phyloP scores from a whole-genome alignment of 768 basidiomycete genomes.

The Tylopilus sp. region DNA sequence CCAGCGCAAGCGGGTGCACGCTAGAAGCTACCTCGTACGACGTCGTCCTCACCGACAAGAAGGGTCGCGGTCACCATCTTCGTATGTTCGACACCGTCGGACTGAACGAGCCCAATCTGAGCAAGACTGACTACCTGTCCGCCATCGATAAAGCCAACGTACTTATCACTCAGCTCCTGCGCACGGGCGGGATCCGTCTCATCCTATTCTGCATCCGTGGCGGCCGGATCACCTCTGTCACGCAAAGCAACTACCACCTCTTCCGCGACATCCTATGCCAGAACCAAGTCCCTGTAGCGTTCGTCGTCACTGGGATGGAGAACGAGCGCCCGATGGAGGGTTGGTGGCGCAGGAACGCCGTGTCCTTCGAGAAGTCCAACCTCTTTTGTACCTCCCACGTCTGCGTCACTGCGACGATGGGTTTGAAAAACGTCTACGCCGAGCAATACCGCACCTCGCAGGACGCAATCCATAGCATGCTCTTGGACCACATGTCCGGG shows the following conservation, averaged over 20 bases:
- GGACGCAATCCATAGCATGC: conserved; percentile 19
- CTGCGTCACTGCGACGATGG: conserved; percentile 36
- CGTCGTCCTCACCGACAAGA: too few species aligned
- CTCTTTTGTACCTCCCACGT: conserved; percentile 30
- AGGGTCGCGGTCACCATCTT: too few species aligned
- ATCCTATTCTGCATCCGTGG: conserved; percentile 33
- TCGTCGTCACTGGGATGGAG: conserved; percentile 33
- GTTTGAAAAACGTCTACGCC: conserved; percentile 19
- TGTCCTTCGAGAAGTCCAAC: conserved; percentile 20
- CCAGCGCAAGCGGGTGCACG: conserved; percentile 11
- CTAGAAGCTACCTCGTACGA: too few species aligned
- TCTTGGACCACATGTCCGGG: conserved; percentile 14
- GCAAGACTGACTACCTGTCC: conserved; percentile 18
- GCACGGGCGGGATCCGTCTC: conserved; percentile 25
- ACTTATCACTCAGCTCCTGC: conserved; percentile 31
- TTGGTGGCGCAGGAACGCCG: conserved; percentile 33
- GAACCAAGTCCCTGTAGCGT: conserved; percentile 27
- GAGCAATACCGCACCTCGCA: conserved; percentile 33
- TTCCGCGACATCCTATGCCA: conserved; percentile 29
- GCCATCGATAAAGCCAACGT: conserved; percentile 28
- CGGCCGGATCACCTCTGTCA: conserved; percentile 25
- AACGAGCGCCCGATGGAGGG: conserved; percentile 27
- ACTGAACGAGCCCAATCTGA: conserved; percentile 18
- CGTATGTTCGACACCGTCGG: too few species aligned
- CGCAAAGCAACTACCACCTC: conserved; percentile 25